A percentile compares a stretch with the other conserved stretches of the same genome.
phyloP scores from a whole-genome alignment of 805 yeast genomes.

The Saccharomycopsis capsularis region DNA sequence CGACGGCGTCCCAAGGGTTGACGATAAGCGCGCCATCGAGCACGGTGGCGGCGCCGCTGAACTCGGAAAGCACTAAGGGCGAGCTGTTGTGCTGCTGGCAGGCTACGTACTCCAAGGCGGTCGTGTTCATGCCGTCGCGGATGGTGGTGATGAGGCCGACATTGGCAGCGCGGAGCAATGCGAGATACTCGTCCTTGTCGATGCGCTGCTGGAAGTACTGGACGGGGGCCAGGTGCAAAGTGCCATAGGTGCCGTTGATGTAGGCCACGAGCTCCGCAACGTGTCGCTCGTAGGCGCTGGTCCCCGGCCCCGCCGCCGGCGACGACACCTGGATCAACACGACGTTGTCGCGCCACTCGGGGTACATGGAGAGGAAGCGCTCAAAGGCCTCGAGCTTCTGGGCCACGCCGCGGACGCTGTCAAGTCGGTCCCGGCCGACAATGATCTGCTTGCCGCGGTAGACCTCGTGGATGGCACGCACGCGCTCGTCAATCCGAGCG shows the following conservation, averaged over 20 bases:
- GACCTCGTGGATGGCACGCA: conserved; percentile 53
- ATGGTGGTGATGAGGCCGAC: conserved; percentile 82
- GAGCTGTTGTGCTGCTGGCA: conserved; percentile 66
- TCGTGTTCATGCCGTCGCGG: conserved; percentile 95
- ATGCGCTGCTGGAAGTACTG: conserved; percentile 89
- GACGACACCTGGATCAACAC: conserved; percentile 88
- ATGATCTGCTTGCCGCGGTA: conserved; percentile 68
- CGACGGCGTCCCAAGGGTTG: conserved; percentile 96
- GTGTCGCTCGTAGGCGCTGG: conserved; percentile 51
- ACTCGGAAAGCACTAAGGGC: conserved; percentile 85
- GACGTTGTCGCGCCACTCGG: conserved; percentile 84
- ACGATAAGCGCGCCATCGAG: conserved; percentile 70
- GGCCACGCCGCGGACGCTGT: conserved; percentile 84
- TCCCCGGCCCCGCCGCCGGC: conserved; percentile 50
- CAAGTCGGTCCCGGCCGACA: conserved; percentile 91
- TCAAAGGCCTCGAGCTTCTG: conserved; percentile 92
- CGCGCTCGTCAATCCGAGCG: conserved; percentile 49
- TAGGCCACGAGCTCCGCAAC: conserved; percentile 75
- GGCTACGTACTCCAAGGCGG: conserved; percentile 85
- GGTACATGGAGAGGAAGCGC: conserved; percentile 79
- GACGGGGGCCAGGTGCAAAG: conserved; percentile 76
- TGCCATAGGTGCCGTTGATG: conserved; percentile 82
- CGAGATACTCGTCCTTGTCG: conserved; percentile 81
- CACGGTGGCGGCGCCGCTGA: conserved; percentile 79
- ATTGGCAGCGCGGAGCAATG: conserved; percentile 83